Percentiles rank a stretch among this genome's conserved stretches.
Conservation (phyloP, 2,329 filamentous ascomycete species). For the Ceratocystis diversiconidia region DNA sequence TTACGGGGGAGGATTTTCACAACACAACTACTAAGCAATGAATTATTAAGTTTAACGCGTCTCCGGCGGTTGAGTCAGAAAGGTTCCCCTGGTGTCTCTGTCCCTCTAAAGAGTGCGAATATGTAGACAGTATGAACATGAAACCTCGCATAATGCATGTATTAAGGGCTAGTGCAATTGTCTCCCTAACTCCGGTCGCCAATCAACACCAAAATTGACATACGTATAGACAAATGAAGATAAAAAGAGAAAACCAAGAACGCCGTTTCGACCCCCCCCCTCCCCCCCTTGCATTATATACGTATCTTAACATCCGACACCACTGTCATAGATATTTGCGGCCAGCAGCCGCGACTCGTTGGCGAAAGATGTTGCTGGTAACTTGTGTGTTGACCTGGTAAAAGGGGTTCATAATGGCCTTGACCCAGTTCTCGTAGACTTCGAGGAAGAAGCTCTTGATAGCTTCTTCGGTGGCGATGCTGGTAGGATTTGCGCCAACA, state of each 20-base stretch:
- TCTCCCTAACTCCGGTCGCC: slow-evolving; percentile 5
- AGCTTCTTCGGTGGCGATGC: slow-evolving; percentile 85
- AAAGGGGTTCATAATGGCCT: slow-evolving; percentile 94
- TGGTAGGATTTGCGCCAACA: slow-evolving; percentile 71
- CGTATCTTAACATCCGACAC: slow-evolving; percentile 19
- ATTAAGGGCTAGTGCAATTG: background rate
- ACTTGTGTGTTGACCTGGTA: slow-evolving; percentile 77
- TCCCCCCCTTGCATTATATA: background rate
- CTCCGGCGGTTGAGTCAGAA: background rate
- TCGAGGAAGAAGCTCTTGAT: slow-evolving; percentile 89
- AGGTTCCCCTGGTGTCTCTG: too few species aligned
- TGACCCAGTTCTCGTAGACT: slow-evolving; percentile 92
- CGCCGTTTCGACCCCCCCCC: background rate
- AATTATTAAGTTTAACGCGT: slow-evolving; percentile 8
- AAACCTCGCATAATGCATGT: background rate
- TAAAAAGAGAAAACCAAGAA: background rate
- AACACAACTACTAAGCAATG: slow-evolving; percentile 12
- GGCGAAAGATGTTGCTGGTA: slow-evolving; percentile 71
- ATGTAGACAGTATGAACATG: background rate
- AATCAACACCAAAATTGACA: background rate
- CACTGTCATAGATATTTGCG: slow-evolving; percentile 65
- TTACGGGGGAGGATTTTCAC: slow-evolving; percentile 9
- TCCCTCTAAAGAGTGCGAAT: too few species aligned
- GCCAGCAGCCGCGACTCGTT: slow-evolving; percentile 69
- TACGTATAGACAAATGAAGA: background rate